Evolutionary conservation across 2,329 filamentous ascomycete genomes (phyloP), one percentile per base, ranked within the genome.

Genomic region (Sporothrix luriei): DNA sequence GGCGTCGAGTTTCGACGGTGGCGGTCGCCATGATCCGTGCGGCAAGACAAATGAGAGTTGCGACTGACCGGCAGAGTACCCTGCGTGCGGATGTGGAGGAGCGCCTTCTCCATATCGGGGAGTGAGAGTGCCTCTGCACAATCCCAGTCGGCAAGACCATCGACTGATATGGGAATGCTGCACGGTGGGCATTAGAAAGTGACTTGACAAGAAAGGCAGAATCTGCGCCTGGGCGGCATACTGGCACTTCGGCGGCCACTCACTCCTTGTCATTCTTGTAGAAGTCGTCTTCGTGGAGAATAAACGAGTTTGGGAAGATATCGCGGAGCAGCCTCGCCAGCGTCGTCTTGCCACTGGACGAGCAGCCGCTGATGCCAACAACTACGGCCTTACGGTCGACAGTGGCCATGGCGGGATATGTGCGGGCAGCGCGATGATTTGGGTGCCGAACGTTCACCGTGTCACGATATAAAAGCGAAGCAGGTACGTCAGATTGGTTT

Each of bases 211-310:
- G 65, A 26, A 13, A 66, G 33, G 14, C 1, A n/a, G 40, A 24
- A 24, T 14, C 13, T 11, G 40, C 14, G 29, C 16, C 6, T 9
- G 33, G 19, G 3, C 10, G 55, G 19, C 16, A 21, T 13, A 21
- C 19, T 21, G 48, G 7, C 14, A 43, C 55, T n/a, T 7, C 19
- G 16, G 52, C 9, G 19, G 33, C 11, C 11, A 79, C 84, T 76
- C 76, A 92, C 85, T 93, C 85, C 40, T 85, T 80, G 77, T 98
- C 94, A 0, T 91, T 84, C 73, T 88, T 89, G 82, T 97, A 99
- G 78, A 98, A 99, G 79, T 99, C 95, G 81, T 99, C 95, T 78
- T 97, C 89, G 78, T 99, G 95, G 26, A 99, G 85, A 76, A 98
- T 91, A 76, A 93, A 94, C 19, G 88, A 85, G 74, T 85, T 83